Evolutionary conservation across 257 asterid species (phyloP).

Genomic region (Apocynum venetum): DNA sequence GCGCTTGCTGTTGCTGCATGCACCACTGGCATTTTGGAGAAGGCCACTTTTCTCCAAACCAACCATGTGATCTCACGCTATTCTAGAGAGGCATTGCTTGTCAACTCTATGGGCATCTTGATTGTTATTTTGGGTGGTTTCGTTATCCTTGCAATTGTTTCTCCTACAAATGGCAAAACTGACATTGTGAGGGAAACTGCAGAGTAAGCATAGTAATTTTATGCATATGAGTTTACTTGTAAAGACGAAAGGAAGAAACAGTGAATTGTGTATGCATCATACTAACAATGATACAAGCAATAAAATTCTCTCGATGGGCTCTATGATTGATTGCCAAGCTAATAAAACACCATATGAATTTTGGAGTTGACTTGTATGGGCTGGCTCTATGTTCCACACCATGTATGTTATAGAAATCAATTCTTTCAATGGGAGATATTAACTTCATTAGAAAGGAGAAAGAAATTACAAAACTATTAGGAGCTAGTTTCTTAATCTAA

Average conservation of each 20-base stretch:
- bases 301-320: neutral
- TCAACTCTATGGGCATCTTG: conserved; percentile 70
- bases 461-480: neutral
- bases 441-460: neutral
- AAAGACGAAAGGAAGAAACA: neutral
- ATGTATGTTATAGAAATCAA: neutral
- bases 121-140: conserved; percentile 68
- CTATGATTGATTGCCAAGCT: neutral
- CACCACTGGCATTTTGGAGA: conserved; percentile 77
- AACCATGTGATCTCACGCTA: conserved; percentile 61
- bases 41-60: conserved; percentile 76
- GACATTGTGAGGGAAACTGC: conserved; percentile 31
- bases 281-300: neutral
- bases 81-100: conserved; percentile 70
- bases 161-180: conserved; percentile 47
- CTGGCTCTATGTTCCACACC: neutral
- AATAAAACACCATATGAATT: neutral
- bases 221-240: conserved; percentile 11
- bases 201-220: conserved; percentile 20
- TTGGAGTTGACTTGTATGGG: neutral
- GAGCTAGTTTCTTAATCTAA: neutral
- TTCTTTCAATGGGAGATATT: neutral
- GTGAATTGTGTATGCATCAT: neutral
- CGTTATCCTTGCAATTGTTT: conserved; percentile 64
- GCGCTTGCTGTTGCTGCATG: conserved; percentile 69